These are phyloP conservation scores for Graphilbum sp. DNA, from an alignment of 2,329 filamentous ascomycete species.

Conservation along the genomic window DNA sequence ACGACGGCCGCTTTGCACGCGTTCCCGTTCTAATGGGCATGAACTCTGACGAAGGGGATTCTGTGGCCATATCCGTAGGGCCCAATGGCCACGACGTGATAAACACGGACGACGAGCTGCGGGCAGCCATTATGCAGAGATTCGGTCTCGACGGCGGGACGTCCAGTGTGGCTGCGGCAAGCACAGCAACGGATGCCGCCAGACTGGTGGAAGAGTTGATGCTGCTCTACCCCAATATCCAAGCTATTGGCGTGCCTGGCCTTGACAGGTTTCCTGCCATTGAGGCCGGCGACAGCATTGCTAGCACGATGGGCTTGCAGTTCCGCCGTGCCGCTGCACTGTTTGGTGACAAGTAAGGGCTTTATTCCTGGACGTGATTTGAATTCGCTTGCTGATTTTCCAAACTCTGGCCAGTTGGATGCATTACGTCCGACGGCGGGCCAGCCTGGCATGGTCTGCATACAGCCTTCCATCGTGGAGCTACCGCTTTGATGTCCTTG, in stretches of 20 bases:
- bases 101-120: conserved; percentile 37
- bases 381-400: not conserved
- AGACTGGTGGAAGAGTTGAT: conserved; percentile 19
- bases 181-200: conserved; percentile 8
- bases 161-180: conserved; percentile 2
- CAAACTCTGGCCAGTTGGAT: not conserved
- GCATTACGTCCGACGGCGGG: conserved; percentile 11
- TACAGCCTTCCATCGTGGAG: conserved; percentile 13
- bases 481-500: conserved; percentile 28
- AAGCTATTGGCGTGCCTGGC: conserved; percentile 29
- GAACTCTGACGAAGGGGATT: conserved; percentile 48
- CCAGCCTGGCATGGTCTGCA: conserved; percentile 6
- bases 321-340: conserved; percentile 4
- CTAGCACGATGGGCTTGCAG: conserved; percentile 3
- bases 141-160: conserved; percentile 7
- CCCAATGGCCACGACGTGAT: conserved; percentile 25
- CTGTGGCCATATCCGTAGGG: conserved; percentile 23
- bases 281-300: conserved; percentile 18
- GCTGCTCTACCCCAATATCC: conserved; percentile 31
- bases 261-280: conserved; percentile 18
- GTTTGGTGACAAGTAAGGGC: conserved; percentile 2
- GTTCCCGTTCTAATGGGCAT: conserved; percentile 44
- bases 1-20: conserved; percentile 41
- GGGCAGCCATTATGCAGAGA: conserved; percentile 8
- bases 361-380: not conserved